A percentile compares a stretch with the other conserved stretches of the same genome.
Conservation (phyloP, 2,329 filamentous ascomycete genomes). For the Fusarium verticillioides region DNA sequence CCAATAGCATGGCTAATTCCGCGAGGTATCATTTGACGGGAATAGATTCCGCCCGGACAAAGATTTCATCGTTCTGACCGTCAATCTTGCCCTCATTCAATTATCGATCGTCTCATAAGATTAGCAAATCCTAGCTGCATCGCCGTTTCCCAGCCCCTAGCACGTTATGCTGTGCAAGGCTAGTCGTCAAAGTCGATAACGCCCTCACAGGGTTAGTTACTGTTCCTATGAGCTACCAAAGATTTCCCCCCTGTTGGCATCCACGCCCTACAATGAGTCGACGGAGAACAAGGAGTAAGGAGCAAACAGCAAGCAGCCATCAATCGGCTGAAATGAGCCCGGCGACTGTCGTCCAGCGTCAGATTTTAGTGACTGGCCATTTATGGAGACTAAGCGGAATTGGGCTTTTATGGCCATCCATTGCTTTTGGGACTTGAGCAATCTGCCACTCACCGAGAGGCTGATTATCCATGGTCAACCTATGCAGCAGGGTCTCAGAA, state of each 20-base stretch:
- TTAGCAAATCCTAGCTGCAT: neutral
- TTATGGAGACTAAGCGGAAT: neutral
- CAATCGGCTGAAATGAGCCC: slow-evolving; percentile 10
- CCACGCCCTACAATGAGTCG: neutral
- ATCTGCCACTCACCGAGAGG: slow-evolving; percentile 1
- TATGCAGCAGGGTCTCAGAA: slow-evolving; percentile 3
- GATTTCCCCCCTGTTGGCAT: neutral
- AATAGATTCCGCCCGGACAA: slow-evolving; percentile 1
- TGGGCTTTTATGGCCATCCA: slow-evolving; percentile 1
- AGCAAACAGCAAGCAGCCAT: neutral
- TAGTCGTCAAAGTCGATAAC: neutral
- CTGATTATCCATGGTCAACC: neutral
- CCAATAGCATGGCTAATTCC: neutral
- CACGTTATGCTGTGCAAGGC: slow-evolving; percentile 1
- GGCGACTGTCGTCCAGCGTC: slow-evolving; percentile 6
- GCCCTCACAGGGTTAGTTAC: slow-evolving; percentile 9
- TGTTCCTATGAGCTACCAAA: neutral
- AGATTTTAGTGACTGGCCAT: slow-evolving; percentile 26
- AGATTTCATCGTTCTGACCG: slow-evolving; percentile 3
- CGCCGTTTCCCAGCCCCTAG: slow-evolving; percentile 2
- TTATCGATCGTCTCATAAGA: neutral
- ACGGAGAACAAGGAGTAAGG: neutral
- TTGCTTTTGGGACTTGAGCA: slow-evolving; percentile 3
- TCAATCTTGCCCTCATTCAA: slow-evolving; percentile 6
- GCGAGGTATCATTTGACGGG: neutral